Evolutionary conservation across 177 flowering plant genomes (phyloP).

Genomic region (Telopea speciosissima): DNA sequence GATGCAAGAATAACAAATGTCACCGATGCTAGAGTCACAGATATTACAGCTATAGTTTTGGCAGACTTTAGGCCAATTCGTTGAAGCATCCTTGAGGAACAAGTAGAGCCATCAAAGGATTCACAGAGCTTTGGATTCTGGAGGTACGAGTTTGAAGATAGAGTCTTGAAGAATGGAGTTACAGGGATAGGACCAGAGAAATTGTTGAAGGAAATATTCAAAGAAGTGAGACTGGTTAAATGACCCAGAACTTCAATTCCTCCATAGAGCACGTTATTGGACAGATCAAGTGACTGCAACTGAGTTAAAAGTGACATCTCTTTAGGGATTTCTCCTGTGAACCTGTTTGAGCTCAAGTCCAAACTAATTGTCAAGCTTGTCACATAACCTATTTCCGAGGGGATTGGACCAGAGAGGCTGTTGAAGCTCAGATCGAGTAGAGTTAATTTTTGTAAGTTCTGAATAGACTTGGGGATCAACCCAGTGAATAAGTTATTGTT

Average conservation of each 20-base stretch:
- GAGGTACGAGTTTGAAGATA: slow-evolving; percentile 55
- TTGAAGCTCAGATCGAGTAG: slow-evolving; percentile 88
- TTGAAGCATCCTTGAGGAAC: slow-evolving; percentile 39
- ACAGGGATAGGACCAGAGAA: slow-evolving; percentile 93
- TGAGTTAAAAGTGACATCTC: slow-evolving; percentile 63
- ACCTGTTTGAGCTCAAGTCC: slow-evolving; percentile 69
- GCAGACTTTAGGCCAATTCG: slow-evolving; percentile 51
- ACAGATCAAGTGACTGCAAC: slow-evolving; percentile 82
- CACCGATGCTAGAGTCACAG: slow-evolving; percentile 50
- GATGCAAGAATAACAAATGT: slow-evolving; percentile 39
- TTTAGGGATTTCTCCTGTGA: slow-evolving; percentile 76
- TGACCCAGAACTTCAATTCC: slow-evolving; percentile 53
- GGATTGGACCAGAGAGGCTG: slow-evolving; percentile 64
- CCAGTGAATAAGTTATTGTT: slow-evolving; percentile 77
- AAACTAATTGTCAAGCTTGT: slow-evolving; percentile 79
- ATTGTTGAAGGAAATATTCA: slow-evolving; percentile 80
- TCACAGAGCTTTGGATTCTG: slow-evolving; percentile 55
- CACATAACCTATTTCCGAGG: slow-evolving; percentile 70
- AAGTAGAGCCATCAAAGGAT: slow-evolving; percentile 63
- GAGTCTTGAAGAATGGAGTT: slow-evolving; percentile 73
- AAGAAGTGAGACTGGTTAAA: slow-evolving; percentile 69
- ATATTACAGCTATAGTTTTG: slow-evolving; percentile 48
- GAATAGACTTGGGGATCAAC: slow-evolving; percentile 54
- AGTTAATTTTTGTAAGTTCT: slow-evolving; percentile 66
- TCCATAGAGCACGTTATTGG: slow-evolving; percentile 65